Percentiles rank a stretch among this genome's conserved stretches.
These are phyloP conservation scores for Elsinoe fawcettii DNA, from an alignment of 2,329 filamentous ascomycete species.

Conservation along the genomic window DNA sequence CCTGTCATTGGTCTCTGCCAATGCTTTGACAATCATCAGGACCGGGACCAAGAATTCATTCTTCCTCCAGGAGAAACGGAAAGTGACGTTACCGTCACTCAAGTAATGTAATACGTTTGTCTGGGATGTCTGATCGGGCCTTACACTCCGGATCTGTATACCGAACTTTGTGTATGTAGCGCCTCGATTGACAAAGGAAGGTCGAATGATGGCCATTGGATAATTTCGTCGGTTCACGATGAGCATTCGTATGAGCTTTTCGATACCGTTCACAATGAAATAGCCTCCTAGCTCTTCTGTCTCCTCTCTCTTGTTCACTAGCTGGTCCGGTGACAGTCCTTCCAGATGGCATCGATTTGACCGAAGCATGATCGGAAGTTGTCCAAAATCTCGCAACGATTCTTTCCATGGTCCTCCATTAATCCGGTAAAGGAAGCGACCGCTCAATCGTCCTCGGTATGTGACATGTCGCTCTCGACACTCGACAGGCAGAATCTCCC, in stretches of 20 bases:
- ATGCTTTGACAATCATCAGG: slow-evolving; percentile 92
- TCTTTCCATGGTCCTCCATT: slow-evolving; percentile 82
- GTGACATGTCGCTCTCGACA: slow-evolving; percentile 89
- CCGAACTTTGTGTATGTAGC: slow-evolving; percentile 80
- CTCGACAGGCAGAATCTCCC: slow-evolving; percentile 84
- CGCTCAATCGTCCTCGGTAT: slow-evolving; percentile 79
- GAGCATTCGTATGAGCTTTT: slow-evolving; percentile 90
- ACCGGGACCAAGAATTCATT: slow-evolving; percentile 93
- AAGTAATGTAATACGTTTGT: slow-evolving; percentile 96
- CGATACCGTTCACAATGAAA: slow-evolving; percentile 95
- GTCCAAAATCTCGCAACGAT: slow-evolving; percentile 74
- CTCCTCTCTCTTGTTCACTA: slow-evolving; percentile 86
- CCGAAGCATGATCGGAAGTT: slow-evolving; percentile 87
- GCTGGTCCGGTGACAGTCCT: slow-evolving; percentile 69
- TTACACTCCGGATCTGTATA: slow-evolving; percentile 83
- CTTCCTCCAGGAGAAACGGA: slow-evolving; percentile 96
- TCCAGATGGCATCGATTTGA: slow-evolving; percentile 88
- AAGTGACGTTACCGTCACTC: slow-evolving; percentile 89
- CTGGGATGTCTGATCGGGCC: slow-evolving; percentile 96
- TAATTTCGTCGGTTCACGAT: slow-evolving; percentile 88
- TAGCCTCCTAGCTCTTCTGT: slow-evolving; percentile 94
- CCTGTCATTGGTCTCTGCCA: slow-evolving; percentile 91
- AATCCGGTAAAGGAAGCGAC: slow-evolving; percentile 74
- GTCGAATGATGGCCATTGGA: slow-evolving; percentile 86
- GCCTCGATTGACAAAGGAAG: slow-evolving; percentile 82